phyloP scores from a whole-genome alignment of 2,329 filamentous ascomycete species.

The Lecanosticta acicola region DNA sequence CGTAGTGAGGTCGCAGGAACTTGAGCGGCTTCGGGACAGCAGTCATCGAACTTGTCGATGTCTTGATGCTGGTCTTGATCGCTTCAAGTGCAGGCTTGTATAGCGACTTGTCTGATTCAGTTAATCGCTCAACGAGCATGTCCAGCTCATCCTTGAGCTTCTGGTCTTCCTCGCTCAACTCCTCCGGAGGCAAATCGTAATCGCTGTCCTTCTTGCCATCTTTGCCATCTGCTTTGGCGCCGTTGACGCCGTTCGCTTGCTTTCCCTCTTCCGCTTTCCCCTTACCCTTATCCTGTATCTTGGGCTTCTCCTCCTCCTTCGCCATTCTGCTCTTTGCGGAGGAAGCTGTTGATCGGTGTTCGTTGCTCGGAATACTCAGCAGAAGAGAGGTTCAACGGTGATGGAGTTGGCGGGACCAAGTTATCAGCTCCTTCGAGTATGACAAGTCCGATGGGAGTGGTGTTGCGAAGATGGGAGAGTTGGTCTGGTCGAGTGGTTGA shows the following conservation, averaged over 20 bases:
- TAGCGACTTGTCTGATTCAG: constrained; percentile 77
- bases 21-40: constrained; percentile 97
- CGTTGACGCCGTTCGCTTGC: constrained; percentile 51
- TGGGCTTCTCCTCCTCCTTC: constrained; percentile 83
- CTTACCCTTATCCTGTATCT: constrained; percentile 89
- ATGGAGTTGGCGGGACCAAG: too few species aligned
- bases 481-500: constrained; percentile 2
- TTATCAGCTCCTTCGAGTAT: background rate
- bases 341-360: constrained; percentile 3
- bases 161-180: constrained; percentile 95
- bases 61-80: constrained; percentile 98
- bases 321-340: constrained; percentile 58
- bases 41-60: constrained; percentile 98
- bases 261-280: constrained; percentile 71
- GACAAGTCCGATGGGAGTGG: background rate
- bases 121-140: constrained; percentile 93
- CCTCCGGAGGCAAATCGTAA: constrained; percentile 66
- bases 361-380: background rate
- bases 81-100: constrained; percentile 91
- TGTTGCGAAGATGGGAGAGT: background rate
- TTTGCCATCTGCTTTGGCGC: constrained; percentile 51
- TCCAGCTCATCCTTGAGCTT: constrained; percentile 97
- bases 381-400: constrained; percentile 1
- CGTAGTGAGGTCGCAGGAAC: constrained; percentile 94
- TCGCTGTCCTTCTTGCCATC: constrained; percentile 74